A percentile compares a stretch with the other conserved stretches of the same genome.
Conservation (phyloP, 352 stramenopile genomes). For the Globisporangium recalcitrans region DNA sequence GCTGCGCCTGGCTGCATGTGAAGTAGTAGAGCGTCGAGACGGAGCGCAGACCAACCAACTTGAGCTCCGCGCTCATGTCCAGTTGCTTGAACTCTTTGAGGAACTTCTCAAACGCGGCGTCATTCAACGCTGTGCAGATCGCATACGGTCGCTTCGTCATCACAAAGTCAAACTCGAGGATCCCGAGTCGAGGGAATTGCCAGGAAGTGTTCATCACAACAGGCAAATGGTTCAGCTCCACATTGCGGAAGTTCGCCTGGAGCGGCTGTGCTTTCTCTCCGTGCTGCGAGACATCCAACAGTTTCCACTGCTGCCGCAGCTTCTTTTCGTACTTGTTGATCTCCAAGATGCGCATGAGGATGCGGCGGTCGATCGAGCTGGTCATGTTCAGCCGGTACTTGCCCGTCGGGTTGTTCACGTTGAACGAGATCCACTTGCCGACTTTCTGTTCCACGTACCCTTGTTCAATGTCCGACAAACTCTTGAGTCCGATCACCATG, state of each 20-base stretch:
- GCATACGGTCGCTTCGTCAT: conserved; percentile 47
- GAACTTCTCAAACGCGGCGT: conserved; percentile 67
- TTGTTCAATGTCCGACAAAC: conserved; percentile 64
- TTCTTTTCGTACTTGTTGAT: conserved; percentile 54
- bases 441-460: conserved; percentile 63
- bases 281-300: conserved; percentile 60
- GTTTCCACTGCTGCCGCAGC: conserved; percentile 46
- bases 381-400: conserved; percentile 65
- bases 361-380: conserved; percentile 63
- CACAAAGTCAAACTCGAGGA: conserved; percentile 76
- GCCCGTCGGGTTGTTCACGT: conserved; percentile 61
- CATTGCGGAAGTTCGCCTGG: conserved; percentile 50
- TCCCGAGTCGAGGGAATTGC: conserved; percentile 58
- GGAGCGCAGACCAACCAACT: conserved; percentile 58
- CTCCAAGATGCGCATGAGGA: conserved; percentile 66
- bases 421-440: conserved; percentile 78
- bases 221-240: conserved; percentile 52
- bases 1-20: conserved; percentile 57
- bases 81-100: conserved; percentile 77
- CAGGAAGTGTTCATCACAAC: conserved; percentile 45
- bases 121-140: conserved; percentile 54
- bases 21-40: conserved; percentile 75
- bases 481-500: conserved; percentile 61
- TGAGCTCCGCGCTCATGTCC: conserved; percentile 51
- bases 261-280: conserved; percentile 33